Percentiles rank a stretch among this genome's conserved stretches.
phyloP scores from a whole-genome alignment of 2,329 filamentous ascomycete genomes.

The Cadophora malorum region DNA sequence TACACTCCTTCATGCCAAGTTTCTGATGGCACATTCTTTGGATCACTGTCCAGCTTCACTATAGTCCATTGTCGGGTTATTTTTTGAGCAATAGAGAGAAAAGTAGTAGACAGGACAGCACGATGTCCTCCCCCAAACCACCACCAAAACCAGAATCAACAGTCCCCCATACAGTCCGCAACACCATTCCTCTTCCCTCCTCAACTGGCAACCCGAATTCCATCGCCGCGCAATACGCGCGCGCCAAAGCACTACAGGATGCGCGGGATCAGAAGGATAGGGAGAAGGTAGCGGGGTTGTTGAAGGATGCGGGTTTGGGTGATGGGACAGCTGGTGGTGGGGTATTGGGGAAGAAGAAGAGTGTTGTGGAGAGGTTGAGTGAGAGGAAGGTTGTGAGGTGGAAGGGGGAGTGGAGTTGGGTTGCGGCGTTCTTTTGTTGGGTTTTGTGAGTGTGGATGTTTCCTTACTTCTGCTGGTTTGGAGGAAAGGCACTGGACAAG shows the following conservation, averaged over 20 bases:
- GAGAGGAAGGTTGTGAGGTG: slow-evolving; percentile 41
- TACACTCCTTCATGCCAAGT: background rate
- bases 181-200: slow-evolving; percentile 39
- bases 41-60: background rate
- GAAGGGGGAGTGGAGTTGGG: slow-evolving; percentile 43
- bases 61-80: background rate
- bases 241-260: slow-evolving; percentile 43
- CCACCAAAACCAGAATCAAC: background rate
- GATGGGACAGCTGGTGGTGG: background rate
- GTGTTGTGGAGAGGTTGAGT: slow-evolving; percentile 39
- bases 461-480: background rate
- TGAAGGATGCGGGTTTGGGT: slow-evolving; percentile 27
- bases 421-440: slow-evolving; percentile 43
- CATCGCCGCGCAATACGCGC: slow-evolving; percentile 44
- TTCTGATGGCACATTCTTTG: slow-evolving; percentile 7
- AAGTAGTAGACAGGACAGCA: background rate
- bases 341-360: slow-evolving; percentile 36
- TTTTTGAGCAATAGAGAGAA: too few species aligned
- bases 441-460: slow-evolving; percentile 41
- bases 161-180: slow-evolving; percentile 15
- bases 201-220: slow-evolving; percentile 39
- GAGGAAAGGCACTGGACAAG: background rate
- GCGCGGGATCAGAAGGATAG: slow-evolving; percentile 35
- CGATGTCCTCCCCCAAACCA: slow-evolving; percentile 11
- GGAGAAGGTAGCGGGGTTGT: slow-evolving; percentile 30